These are phyloP conservation scores for Peniophora sp. DNA, from an alignment of 1,284 basidiomycete species.

Conservation along the genomic window DNA sequence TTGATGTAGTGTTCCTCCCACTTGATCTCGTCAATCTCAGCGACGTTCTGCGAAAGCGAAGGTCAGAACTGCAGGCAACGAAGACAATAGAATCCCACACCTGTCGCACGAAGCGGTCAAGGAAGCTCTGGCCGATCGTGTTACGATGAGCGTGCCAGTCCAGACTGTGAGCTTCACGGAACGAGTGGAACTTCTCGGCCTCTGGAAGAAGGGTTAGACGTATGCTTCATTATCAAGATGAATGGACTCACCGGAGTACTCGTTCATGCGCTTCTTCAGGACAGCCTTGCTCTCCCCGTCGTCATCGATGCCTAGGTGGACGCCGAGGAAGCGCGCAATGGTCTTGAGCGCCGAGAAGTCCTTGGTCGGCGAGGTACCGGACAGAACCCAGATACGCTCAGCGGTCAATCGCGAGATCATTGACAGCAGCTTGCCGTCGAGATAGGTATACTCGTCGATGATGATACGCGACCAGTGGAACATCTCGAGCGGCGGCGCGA, in stretches of 20 bases:
- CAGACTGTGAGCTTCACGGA: constrained; percentile 86
- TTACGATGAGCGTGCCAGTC: constrained; percentile 91
- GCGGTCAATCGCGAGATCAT: constrained; percentile 75
- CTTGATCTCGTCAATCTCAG: constrained; percentile 94
- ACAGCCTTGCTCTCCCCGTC: constrained; percentile 76
- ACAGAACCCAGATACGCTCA: constrained; percentile 89
- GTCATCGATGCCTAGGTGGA: constrained; percentile 87
- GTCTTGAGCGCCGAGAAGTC: constrained; percentile 90
- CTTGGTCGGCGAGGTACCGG: constrained; percentile 89
- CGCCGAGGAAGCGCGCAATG: constrained; percentile 78
- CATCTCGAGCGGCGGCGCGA: constrained; percentile 81
- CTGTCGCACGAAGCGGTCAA: constrained; percentile 81
- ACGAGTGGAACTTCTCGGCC: constrained; percentile 92
- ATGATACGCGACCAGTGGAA: constrained; percentile 88
- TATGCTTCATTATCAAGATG: background rate
- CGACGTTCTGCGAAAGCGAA: constrained; percentile 64
- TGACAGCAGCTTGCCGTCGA: constrained; percentile 74
- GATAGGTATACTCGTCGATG: constrained; percentile 94
- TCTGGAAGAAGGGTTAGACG: constrained; percentile 34
- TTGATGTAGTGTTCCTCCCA: constrained; percentile 63
- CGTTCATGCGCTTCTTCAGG: constrained; percentile 72
- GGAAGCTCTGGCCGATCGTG: constrained; percentile 76
- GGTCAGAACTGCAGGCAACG: background rate
- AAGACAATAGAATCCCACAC: constrained; percentile 28
- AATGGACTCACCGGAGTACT: constrained; percentile 64